These are phyloP conservation scores for Metarhizium anisopliae DNA, from an alignment of 2,329 filamentous ascomycete species.

Conservation along the genomic window DNA sequence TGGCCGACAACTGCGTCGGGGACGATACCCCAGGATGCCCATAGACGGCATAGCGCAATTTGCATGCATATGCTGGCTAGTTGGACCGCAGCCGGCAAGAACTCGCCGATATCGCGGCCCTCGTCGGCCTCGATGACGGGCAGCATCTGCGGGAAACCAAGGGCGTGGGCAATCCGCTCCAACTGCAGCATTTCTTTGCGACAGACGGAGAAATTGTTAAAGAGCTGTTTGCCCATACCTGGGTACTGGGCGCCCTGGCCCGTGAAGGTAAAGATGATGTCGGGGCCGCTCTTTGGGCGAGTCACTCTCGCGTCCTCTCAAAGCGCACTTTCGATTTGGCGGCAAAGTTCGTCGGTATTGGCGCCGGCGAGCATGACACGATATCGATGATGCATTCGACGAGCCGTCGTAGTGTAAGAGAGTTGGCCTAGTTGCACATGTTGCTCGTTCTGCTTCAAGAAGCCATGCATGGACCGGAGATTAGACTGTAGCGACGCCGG, in stretches of 20 bases:
- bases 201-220: constrained; percentile 20
- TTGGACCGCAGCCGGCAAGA: constrained; percentile 17
- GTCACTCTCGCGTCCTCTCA: no score
- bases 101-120: constrained; percentile 13
- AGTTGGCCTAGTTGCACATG: constrained; percentile 43
- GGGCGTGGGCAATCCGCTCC: constrained; percentile 19
- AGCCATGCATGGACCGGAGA: constrained; percentile 43
- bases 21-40: constrained; percentile 37
- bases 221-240: constrained; percentile 24
- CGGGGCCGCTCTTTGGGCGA: constrained; percentile 1
- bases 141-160: constrained; percentile 29
- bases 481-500: constrained; percentile 50
- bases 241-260: constrained; percentile 32
- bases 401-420: constrained; percentile 60
- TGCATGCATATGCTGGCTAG: constrained; percentile 29
- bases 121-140: constrained; percentile 31
- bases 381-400: constrained; percentile 51
- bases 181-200: constrained; percentile 22
- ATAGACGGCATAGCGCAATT: constrained; percentile 31
- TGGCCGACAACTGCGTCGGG: constrained; percentile 51
- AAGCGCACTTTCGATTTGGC: no score
- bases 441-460: constrained; percentile 39
- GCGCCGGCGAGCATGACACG: constrained; percentile 36
- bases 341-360: no score
- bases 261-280: constrained; percentile 34